A percentile compares a stretch with the other conserved stretches of the same genome.
phyloP scores from a whole-genome alignment of 768 basidiomycete genomes.

The Leccinum fibrillosum region DNA sequence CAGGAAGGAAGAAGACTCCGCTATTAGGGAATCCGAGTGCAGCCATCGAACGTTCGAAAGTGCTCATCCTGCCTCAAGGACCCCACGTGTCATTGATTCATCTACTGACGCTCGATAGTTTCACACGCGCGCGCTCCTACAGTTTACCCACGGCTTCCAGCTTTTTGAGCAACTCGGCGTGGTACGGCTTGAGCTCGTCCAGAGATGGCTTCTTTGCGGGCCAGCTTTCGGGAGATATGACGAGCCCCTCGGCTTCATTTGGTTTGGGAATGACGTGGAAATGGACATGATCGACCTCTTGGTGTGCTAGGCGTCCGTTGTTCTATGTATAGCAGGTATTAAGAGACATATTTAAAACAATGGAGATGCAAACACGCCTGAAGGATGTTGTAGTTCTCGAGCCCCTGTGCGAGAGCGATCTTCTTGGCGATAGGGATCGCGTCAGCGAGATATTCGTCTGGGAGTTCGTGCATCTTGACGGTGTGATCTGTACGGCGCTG shows the following conservation, averaged over 20 bases:
- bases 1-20: background rate
- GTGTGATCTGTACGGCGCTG: slow-evolving; percentile 63
- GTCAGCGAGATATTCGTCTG: slow-evolving; percentile 80
- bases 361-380: slow-evolving; percentile 38
- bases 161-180: slow-evolving; percentile 16
- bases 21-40: background rate
- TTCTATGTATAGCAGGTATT: slow-evolving; percentile 39
- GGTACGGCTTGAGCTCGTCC: slow-evolving; percentile 25
- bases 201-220: slow-evolving; percentile 14
- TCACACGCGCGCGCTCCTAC: slow-evolving; percentile 3
- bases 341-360: background rate
- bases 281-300: slow-evolving; percentile 83
- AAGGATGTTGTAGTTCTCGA: slow-evolving; percentile 84
- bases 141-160: slow-evolving; percentile 17
- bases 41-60: background rate
- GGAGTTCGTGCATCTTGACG: slow-evolving; percentile 81
- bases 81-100: background rate
- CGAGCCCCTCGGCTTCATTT: slow-evolving; percentile 64
- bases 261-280: slow-evolving; percentile 96
- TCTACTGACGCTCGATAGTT: background rate
- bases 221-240: slow-evolving; percentile 60
- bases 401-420: slow-evolving; percentile 72
- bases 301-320: slow-evolving; percentile 64
- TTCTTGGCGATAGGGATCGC: slow-evolving; percentile 81
- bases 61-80: background rate